Conservation (phyloP, 2,329 filamentous ascomycete species). For the Hypoxylon sp. region DNA sequence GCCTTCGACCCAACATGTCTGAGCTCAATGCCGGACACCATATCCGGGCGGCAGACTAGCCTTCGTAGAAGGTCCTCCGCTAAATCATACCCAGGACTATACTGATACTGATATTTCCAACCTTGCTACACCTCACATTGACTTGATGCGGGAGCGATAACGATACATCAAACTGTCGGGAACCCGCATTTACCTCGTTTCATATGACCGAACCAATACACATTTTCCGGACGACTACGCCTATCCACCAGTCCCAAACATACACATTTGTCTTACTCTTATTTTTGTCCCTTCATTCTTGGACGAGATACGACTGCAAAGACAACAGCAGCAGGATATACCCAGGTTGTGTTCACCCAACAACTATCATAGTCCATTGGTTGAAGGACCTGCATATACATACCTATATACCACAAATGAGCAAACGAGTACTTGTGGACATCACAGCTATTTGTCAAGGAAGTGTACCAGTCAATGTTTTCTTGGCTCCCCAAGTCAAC, state of each 20-base stretch:
- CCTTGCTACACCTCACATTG: neutral
- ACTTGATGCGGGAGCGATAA: neutral
- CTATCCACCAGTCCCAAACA: neutral
- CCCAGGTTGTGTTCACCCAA: neutral
- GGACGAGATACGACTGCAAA: no score
- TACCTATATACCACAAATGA: neutral
- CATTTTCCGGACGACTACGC: neutral
- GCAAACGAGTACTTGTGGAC: neutral
- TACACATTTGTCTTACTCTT: neutral
- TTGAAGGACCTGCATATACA: neutral
- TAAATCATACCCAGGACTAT: neutral
- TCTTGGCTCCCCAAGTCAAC: no score
- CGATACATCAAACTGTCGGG: neutral
- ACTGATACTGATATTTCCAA: neutral
- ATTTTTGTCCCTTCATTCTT: no score
- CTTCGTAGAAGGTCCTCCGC: slow-evolving; percentile 17
- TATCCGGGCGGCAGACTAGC: slow-evolving; percentile 15
- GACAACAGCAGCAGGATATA: neutral
- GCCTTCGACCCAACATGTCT: slow-evolving; percentile 9
- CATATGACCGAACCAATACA: neutral
- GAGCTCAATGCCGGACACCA: slow-evolving; percentile 4
- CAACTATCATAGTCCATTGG: neutral
- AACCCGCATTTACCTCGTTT: neutral
- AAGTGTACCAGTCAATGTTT: no score
- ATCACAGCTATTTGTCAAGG: no score